Evolutionary conservation across 306 rosid genomes (phyloP).

Genomic region (Phaseolus lunatus): DNA sequence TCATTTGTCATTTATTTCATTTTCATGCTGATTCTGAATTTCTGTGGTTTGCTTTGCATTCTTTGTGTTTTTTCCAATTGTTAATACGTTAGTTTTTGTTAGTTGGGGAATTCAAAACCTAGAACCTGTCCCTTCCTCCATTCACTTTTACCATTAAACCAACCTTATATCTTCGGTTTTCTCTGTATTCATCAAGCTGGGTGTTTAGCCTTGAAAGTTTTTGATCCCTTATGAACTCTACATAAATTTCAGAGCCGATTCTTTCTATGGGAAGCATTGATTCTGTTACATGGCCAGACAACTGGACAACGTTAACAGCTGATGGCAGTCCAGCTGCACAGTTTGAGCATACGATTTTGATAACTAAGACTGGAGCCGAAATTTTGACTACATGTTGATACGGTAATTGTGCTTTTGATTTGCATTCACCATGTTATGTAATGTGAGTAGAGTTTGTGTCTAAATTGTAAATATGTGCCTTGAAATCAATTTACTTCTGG

Average conservation of each 20-base stretch:
- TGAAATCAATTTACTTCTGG: slow-evolving; percentile 29
- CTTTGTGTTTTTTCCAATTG: too few species aligned
- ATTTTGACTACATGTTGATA: slow-evolving; percentile 70
- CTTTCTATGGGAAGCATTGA: slow-evolving; percentile 84
- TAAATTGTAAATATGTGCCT: slow-evolving; percentile 41
- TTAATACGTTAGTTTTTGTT: too few species aligned
- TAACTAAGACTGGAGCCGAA: slow-evolving; percentile 89
- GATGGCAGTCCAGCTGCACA: slow-evolving; percentile 96
- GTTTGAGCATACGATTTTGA: slow-evolving; percentile 93
- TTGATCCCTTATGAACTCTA: slow-evolving; percentile 29
- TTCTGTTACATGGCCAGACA: slow-evolving; percentile 86
- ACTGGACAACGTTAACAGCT: slow-evolving; percentile 83
- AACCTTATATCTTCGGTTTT: neutral
- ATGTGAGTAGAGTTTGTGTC: slow-evolving; percentile 9
- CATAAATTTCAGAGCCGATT: slow-evolving; percentile 78
- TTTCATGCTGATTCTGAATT: neutral
- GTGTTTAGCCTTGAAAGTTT: slow-evolving; percentile 24
- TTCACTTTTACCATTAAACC: too few species aligned
- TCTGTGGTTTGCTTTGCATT: neutral
- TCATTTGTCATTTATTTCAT: neutral
- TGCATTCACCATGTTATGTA: slow-evolving; percentile 7
- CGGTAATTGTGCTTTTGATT: slow-evolving; percentile 22
- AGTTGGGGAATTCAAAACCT: too few species aligned
- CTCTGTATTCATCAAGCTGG: slow-evolving; percentile 2
- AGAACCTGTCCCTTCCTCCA: too few species aligned